phyloP scores from a whole-genome alignment of 2,329 filamentous ascomycete species.

The Phyllosticta capitalensis region DNA sequence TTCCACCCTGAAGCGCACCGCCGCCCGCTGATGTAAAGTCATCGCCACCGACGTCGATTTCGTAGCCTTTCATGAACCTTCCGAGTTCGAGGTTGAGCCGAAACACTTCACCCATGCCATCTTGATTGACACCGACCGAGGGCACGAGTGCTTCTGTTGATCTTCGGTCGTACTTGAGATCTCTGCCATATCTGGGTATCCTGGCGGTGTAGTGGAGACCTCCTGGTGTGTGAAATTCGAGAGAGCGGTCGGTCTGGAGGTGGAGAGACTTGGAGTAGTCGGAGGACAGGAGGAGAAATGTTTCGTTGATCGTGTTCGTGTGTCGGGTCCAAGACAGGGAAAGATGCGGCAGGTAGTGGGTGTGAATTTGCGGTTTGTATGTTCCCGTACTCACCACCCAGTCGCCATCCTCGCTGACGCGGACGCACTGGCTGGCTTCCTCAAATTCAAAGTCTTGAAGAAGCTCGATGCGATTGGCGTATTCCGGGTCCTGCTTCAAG shows the following conservation, averaged over 20 bases:
- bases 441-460: constrained; percentile 98
- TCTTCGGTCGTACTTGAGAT: constrained; percentile 72
- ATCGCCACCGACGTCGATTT: constrained; percentile 81
- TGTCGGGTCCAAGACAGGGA: constrained; percentile 86
- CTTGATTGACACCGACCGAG: constrained; percentile 73
- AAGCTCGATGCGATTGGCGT: constrained; percentile 85
- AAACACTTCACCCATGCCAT: constrained; percentile 87
- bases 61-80: constrained; percentile 88
- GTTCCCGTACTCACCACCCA: constrained; percentile 94
- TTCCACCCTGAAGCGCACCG: constrained; percentile 74
- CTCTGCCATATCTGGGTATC: constrained; percentile 84
- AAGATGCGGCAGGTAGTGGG: constrained; percentile 88
- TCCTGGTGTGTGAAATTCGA: constrained; percentile 86
- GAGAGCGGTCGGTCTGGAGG: constrained; percentile 78
- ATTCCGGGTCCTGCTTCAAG: constrained; percentile 85
- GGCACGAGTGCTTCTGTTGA: constrained; percentile 81
- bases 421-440: constrained; percentile 82
- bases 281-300: constrained; percentile 75
- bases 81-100: constrained; percentile 84
- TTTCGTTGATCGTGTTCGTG: constrained; percentile 83
- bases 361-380: constrained; percentile 77
- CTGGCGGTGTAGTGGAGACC: constrained; percentile 85
- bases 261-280: constrained; percentile 82
- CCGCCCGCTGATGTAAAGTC: constrained; percentile 57
- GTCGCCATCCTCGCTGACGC: constrained; percentile 87